Percentiles rank a stretch among this genome's conserved stretches.
Evolutionary conservation across 129 eudicot species (phyloP).

Genomic region (Artemisia argyi): DNA sequence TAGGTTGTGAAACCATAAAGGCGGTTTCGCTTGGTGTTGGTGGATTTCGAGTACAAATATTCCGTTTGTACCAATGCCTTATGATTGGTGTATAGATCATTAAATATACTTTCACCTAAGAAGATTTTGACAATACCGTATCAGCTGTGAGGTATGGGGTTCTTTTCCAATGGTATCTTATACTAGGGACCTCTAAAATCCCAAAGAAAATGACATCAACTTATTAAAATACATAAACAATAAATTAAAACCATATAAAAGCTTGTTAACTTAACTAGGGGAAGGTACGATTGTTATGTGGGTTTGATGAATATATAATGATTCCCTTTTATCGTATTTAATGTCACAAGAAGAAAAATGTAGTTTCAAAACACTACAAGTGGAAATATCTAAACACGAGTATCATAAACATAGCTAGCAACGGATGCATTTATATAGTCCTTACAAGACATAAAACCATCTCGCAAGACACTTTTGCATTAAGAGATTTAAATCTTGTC

Average conservation of each 20-base stretch:
- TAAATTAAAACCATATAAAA: too few species aligned
- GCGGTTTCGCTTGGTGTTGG: constrained; percentile 6
- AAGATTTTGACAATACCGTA: constrained; percentile 21
- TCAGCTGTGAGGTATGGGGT: constrained; percentile 31
- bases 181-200: constrained; percentile 25
- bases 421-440: too few species aligned
- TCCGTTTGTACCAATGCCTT: constrained; percentile 18
- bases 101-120: background rate
- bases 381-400: too few species aligned
- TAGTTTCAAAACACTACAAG: too few species aligned
- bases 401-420: too few species aligned
- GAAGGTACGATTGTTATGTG: constrained; percentile 13
- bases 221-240: background rate
- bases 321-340: too few species aligned
- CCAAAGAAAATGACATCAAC: constrained; percentile 34
- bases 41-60: constrained; percentile 32
- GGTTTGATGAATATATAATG: constrained; percentile 3
- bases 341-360: too few species aligned
- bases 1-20: constrained; percentile 8
- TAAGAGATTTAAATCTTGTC: too few species aligned
- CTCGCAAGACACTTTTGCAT: too few species aligned
- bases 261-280: background rate
- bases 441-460: too few species aligned
- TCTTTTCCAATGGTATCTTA: constrained; percentile 9
- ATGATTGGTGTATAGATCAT: constrained; percentile 16